Evolutionary conservation across 768 basidiomycete genomes (phyloP).

Genomic region (Collybiopsis luxurians): DNA sequence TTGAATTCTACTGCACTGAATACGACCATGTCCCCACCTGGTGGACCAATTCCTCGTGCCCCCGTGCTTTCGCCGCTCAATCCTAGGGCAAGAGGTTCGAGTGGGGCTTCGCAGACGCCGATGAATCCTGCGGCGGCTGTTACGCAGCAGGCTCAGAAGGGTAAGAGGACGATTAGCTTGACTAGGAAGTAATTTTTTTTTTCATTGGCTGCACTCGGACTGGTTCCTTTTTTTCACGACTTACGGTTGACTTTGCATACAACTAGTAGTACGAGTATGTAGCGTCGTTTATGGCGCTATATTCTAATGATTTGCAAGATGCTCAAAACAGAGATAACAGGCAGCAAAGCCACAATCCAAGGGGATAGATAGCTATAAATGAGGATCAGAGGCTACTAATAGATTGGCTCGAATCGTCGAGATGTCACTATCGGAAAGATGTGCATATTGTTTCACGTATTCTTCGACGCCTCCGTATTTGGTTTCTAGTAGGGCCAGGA

Average conservation of each 20-base stretch:
- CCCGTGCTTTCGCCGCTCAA: constrained; percentile 67
- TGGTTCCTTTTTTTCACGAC: background rate
- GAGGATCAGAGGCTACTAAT: background rate
- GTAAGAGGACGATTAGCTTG: constrained; percentile 40
- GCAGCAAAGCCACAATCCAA: background rate
- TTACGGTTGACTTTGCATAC: no score
- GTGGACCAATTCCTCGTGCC: background rate
- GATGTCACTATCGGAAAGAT: constrained; percentile 64
- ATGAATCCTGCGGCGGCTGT: constrained; percentile 8
- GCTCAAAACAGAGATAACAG: background rate
- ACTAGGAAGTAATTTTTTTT: constrained; percentile 24
- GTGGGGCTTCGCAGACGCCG: constrained; percentile 11
- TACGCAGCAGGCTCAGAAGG: constrained; percentile 30
- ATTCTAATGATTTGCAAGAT: background rate
- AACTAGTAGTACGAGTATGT: background rate
- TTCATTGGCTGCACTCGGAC: background rate
- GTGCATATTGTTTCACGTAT: constrained; percentile 56
- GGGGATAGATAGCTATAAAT: background rate
- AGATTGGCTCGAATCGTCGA: constrained; percentile 47
- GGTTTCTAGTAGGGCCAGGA: constrained; percentile 55
- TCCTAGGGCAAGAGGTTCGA: constrained; percentile 53
- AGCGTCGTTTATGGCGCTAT: background rate
- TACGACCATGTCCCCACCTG: background rate
- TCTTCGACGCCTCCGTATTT: constrained; percentile 68
- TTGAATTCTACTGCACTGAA: background rate